Conservation (phyloP, 2,329 filamentous ascomycete species). For the Xylariaceae sp. region DNA sequence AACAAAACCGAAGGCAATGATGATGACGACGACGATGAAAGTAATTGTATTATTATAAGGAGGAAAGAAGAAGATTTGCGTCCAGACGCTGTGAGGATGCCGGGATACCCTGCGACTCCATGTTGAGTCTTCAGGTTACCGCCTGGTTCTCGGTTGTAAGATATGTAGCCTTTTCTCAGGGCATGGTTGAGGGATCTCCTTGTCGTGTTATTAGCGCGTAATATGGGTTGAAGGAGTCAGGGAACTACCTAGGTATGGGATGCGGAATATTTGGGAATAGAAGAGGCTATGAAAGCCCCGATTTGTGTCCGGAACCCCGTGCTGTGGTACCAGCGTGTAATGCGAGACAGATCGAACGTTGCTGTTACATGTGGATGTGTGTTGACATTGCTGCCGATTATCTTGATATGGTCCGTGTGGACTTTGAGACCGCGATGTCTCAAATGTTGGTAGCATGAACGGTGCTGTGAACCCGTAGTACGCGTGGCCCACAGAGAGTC, state of each 20-base stretch:
- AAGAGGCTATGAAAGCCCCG: no score
- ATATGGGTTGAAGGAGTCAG: no score
- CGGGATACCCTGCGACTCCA: slow-evolving; percentile 5
- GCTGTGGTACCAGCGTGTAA: not conserved
- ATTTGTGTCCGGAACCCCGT: no score
- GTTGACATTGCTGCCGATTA: not conserved
- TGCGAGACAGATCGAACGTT: not conserved
- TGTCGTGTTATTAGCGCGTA: not conserved
- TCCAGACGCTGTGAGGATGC: slow-evolving; percentile 4
- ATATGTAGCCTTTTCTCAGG: not conserved
- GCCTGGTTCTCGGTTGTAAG: not conserved
- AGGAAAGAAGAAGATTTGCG: not conserved
- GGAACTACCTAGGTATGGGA: not conserved
- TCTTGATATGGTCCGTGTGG: not conserved
- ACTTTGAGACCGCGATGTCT: slow-evolving; percentile 1
- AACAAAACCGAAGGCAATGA: not conserved
- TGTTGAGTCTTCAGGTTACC: slow-evolving; percentile 13
- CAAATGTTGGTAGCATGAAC: not conserved
- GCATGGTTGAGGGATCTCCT: not conserved
- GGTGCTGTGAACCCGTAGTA: not conserved
- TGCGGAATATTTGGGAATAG: not conserved
- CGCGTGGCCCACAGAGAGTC: not conserved
- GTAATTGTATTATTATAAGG: not conserved
- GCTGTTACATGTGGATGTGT: not conserved
- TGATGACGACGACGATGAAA: slow-evolving; percentile 10